Conservation (phyloP, 208 protist genomes). For the Trichomonas gallinae region DNA sequence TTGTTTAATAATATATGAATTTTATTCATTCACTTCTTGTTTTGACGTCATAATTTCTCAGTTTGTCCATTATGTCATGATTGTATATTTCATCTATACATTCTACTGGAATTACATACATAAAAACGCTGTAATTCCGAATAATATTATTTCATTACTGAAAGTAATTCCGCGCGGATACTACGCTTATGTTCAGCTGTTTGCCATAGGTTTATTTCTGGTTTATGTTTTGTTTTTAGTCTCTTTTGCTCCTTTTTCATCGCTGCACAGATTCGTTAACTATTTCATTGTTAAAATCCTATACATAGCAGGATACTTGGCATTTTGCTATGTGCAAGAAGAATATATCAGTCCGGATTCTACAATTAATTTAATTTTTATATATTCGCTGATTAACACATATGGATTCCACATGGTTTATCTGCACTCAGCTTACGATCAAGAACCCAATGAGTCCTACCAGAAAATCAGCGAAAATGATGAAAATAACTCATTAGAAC, state of each 20-base stretch:
- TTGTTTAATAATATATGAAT: not conserved
- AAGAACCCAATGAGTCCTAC: not conserved
- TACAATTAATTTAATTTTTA: not conserved
- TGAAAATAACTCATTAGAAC: no score
- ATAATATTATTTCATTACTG: not conserved
- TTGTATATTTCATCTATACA: not conserved
- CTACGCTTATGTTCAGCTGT: not conserved
- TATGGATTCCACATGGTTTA: not conserved
- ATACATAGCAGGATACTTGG: not conserved
- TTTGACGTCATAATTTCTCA: not conserved
- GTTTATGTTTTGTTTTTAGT: not conserved
- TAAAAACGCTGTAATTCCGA: not conserved
- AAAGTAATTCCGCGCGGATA: not conserved
- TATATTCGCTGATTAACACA: not conserved
- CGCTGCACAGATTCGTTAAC: not conserved
- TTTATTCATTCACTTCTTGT: not conserved
- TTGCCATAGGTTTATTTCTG: not conserved
- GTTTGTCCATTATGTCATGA: not conserved
- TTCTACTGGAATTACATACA: not conserved
- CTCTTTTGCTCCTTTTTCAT: not conserved
- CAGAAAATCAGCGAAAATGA: no score
- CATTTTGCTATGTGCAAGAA: not conserved
- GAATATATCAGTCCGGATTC: not conserved
- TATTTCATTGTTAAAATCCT: not conserved
- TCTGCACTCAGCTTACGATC: not conserved